These are phyloP conservation scores for Penicillium cinerascens DNA, from an alignment of 495 filamentous ascomycete genomes.

Conservation along the genomic window DNA sequence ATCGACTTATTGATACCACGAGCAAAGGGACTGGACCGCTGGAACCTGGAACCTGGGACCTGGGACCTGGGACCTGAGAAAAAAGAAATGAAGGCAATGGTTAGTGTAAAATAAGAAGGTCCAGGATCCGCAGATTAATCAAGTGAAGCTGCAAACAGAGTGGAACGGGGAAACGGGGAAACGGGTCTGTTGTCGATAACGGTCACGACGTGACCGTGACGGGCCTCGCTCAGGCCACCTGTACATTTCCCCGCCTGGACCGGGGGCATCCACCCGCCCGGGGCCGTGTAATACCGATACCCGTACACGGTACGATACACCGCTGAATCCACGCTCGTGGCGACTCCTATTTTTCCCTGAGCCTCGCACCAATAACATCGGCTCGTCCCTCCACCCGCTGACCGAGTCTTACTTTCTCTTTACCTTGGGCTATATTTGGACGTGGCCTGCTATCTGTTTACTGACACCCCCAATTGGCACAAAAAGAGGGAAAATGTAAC, in stretches of 20 bases:
- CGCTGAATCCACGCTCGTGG: conserved; percentile 11
- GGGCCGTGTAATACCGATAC: conserved; percentile 1
- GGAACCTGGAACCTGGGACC: background rate
- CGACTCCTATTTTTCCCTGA: conserved; percentile 11
- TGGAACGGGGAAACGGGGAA: conserved; percentile 3
- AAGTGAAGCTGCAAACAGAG: conserved; percentile 14
- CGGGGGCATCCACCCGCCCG: background rate
- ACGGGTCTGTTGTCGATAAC: background rate
- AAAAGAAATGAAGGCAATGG: conserved; percentile 7
- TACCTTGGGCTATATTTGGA: background rate
- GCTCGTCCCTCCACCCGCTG: conserved; percentile 4
- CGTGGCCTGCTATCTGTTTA: background rate
- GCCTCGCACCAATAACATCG: conserved; percentile 4
- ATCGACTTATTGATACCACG: background rate
- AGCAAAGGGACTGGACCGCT: background rate
- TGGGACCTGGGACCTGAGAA: background rate
- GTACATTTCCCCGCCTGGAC: conserved; percentile 1
- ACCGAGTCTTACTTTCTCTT: background rate
- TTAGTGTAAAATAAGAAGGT: conserved; percentile 4
- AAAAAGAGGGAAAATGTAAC: conserved; percentile 15
- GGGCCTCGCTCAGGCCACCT: conserved; percentile 18
- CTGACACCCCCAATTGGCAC: background rate
- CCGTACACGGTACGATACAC: background rate
- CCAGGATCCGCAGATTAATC: background rate
- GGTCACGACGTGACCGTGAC: background rate